phyloP scores from a whole-genome alignment of 495 filamentous ascomycete species.

The Chaetomium fimeti region DNA sequence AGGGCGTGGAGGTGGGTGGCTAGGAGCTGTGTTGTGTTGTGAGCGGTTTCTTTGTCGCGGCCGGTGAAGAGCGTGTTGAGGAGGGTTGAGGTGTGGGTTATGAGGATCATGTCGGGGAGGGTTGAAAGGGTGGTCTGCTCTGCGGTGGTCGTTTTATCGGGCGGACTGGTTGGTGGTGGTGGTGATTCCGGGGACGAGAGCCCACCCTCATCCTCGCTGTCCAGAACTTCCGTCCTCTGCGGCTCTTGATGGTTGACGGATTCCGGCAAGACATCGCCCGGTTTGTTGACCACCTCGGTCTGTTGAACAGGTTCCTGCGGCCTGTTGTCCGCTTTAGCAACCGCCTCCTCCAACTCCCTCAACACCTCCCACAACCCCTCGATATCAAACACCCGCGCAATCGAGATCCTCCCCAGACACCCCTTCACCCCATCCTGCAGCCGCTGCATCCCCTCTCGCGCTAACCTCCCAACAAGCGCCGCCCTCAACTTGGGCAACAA shows the following conservation, averaged over 20 bases:
- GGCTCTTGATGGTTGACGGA: neutral
- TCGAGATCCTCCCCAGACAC: conserved; percentile 51
- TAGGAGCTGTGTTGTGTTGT: conserved; percentile 38
- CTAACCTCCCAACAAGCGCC: conserved; percentile 33
- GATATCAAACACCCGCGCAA: conserved; percentile 60
- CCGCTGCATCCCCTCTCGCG: conserved; percentile 19
- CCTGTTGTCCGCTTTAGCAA: neutral
- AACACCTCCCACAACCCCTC: conserved; percentile 58
- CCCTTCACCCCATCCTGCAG: conserved; percentile 25
- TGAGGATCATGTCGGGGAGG: conserved; percentile 41
- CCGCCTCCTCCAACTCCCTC: conserved; percentile 40
- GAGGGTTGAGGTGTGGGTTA: conserved; percentile 44
- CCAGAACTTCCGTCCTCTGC: conserved; percentile 23
- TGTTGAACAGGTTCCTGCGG: neutral
- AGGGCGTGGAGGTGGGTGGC: conserved; percentile 38
- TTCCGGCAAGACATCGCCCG: neutral
- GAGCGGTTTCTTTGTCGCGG: conserved; percentile 36
- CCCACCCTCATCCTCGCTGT: conserved; percentile 40
- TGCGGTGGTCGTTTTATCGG: neutral
- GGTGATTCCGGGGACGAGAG: conserved; percentile 11
- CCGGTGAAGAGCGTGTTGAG: conserved; percentile 45
- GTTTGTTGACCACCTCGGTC: neutral
- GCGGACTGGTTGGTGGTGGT: neutral
- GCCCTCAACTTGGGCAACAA: conserved; percentile 39
- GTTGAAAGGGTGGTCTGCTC: neutral